Conservation (phyloP, 2,329 filamentous ascomycete genomes). For the Botrytis fabae region DNA sequence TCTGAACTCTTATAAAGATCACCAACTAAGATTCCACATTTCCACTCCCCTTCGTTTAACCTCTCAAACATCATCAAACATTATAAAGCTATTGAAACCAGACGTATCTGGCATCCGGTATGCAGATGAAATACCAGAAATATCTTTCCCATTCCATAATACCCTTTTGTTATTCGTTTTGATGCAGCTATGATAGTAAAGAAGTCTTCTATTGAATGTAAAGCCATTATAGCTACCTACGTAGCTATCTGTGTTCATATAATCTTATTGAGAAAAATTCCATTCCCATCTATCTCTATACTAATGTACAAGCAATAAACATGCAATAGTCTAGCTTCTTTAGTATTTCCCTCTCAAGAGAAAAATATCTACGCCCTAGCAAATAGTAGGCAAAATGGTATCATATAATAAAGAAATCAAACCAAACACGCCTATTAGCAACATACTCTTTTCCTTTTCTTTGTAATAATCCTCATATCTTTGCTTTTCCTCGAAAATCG, state of each 20-base stretch:
- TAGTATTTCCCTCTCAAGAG: no score
- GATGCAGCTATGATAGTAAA: neutral
- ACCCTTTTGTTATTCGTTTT: neutral
- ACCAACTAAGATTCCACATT: neutral
- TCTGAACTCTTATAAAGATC: neutral
- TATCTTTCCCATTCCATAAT: neutral
- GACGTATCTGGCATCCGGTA: neutral
- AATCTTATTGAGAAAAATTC: neutral
- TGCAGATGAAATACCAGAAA: neutral
- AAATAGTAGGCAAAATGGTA: conserved; percentile 2
- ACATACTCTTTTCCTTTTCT: neutral
- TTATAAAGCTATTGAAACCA: neutral
- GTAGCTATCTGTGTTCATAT: neutral
- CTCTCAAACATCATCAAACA: neutral
- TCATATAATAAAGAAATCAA: conserved; percentile 4
- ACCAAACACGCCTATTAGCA: neutral
- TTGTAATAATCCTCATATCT: rapidly evolving
- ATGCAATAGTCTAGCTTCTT: neutral
- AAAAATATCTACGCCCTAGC: neutral
- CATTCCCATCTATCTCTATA: neutral
- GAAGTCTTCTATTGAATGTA: neutral
- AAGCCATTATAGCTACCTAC: neutral
- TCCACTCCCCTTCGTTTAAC: neutral
- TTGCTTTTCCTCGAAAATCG: neutral
- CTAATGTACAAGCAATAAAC: neutral